Conservation (phyloP, 768 basidiomycete genomes). For the Baorangia bicolor region DNA sequence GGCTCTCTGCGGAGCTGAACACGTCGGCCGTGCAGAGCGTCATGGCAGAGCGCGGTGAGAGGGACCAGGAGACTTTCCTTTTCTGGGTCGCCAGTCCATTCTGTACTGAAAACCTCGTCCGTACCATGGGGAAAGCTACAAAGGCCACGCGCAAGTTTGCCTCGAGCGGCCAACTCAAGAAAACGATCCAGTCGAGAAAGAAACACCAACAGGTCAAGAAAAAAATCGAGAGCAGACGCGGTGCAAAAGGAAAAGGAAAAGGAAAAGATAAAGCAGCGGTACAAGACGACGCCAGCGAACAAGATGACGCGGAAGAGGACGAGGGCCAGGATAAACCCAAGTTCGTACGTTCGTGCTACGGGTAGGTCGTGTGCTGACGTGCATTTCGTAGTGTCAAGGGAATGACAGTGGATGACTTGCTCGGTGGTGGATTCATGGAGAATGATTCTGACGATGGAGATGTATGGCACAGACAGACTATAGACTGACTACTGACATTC, state of each 20-base stretch:
- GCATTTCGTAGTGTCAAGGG: conserved; percentile 25
- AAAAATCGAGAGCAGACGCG: conserved; percentile 62
- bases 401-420: conserved; percentile 77
- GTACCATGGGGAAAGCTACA: conserved; percentile 56
- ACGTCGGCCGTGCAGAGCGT: conserved; percentile 41
- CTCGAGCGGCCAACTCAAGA: conserved; percentile 83
- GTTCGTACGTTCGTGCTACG: conserved; percentile 10
- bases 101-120: background rate
- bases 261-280: conserved; percentile 22
- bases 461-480: conserved; percentile 26
- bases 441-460: conserved; percentile 49
- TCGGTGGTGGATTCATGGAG: conserved; percentile 72
- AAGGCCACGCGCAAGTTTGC: conserved; percentile 81
- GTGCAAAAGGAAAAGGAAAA: conserved; percentile 40
- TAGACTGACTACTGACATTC: background rate
- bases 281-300: conserved; percentile 32
- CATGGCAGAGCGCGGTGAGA: conserved; percentile 6
- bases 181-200: conserved; percentile 79
- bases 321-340: background rate
- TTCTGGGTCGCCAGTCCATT: background rate
- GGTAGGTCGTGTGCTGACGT: background rate
- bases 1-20: conserved; percentile 60
- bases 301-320: conserved; percentile 19
- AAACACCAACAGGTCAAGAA: conserved; percentile 77
- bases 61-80: conserved; percentile 17